Base-by-base conservation (phyloP, 352 stramenopile genomes). In the Globisporangium nunn region DNA sequence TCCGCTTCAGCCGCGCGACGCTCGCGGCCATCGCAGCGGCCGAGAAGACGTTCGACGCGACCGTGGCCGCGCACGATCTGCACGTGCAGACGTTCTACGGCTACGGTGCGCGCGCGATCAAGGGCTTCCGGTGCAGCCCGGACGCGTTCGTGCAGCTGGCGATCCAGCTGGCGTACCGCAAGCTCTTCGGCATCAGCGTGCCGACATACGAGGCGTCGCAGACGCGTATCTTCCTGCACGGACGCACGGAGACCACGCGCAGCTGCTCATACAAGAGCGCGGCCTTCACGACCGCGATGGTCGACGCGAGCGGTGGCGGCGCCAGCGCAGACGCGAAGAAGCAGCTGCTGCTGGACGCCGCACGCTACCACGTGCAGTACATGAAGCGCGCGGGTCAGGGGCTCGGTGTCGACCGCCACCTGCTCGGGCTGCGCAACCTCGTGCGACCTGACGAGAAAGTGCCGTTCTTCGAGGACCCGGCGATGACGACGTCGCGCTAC, bases 91-190 rank as follows among this genome's bases (percentile, higher is more conserved):
- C 74, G 39, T 96, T 98, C 64, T 84, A 86, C 64, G 87, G 85
- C 49, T 98, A 96, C 65, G 92, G 93, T 47, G 87, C 78, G 35
- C 73, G 74, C 37, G 68, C 72, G 7, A 97, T 98, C 59, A 98
- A 98, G 75, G 72, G 62, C 8, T 94, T 90, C 56, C 78, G 81
- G 29, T 91, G 87, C 62, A 97, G 85, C 46, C 96, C 96, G 6
- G 96, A 99, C 74, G 93, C 91, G 10, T 98, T 96, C 64, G 88
- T 96, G 53, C 96, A 99, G 75, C 72, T 98, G 31, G 91, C 92
- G 39, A 97, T 98, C 59, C 96, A 99, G 63, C 66, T 98, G 30
- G 96, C 93, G 65, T 87, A 85, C 69, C 76, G 80, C 49, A 88
- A 88, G 67, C 72, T 89, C 17, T 85, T 85, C 58, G 66, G 71